Conservation (phyloP, 306 rosid genomes). For the Glycyrrhiza uralensis region DNA sequence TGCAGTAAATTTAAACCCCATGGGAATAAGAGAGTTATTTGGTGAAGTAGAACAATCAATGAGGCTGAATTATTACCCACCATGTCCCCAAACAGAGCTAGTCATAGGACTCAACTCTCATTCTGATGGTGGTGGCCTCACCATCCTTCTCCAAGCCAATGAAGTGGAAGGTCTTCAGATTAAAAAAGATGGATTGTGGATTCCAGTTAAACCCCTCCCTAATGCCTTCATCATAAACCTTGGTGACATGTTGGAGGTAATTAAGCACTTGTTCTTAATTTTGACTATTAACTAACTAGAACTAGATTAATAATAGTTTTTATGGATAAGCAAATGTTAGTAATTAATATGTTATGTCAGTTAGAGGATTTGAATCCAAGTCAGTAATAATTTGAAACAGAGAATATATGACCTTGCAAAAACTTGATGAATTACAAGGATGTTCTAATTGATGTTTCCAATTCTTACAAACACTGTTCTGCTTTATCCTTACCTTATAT, state of each 20-base stretch:
- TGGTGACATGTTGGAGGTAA: constrained; percentile 51
- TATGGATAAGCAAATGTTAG: too few species aligned
- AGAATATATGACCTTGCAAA: not conserved
- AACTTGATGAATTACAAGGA: not conserved
- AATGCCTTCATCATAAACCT: constrained; percentile 44
- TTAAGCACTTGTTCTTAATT: not conserved
- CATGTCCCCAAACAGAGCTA: constrained; percentile 41
- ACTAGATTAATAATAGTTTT: too few species aligned
- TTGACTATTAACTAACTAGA: not conserved
- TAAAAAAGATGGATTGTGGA: constrained; percentile 38
- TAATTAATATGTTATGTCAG: too few species aligned
- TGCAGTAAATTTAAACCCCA: not conserved
- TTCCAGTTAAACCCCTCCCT: constrained; percentile 44
- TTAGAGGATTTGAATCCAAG: too few species aligned
- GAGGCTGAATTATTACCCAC: constrained; percentile 42
- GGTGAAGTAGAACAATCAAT: constrained; percentile 9
- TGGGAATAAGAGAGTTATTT: constrained; percentile 13
- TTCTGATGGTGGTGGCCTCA: constrained; percentile 37
- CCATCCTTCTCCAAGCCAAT: constrained; percentile 35
- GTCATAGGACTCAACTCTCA: constrained; percentile 38
- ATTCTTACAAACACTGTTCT: not conserved
- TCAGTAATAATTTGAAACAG: not conserved
- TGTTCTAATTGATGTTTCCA: not conserved
- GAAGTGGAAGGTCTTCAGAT: constrained; percentile 48
- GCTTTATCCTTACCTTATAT: not conserved